Evolutionary conservation across 352 stramenopile species (phyloP).

Genomic region (Globisporangium nunn): DNA sequence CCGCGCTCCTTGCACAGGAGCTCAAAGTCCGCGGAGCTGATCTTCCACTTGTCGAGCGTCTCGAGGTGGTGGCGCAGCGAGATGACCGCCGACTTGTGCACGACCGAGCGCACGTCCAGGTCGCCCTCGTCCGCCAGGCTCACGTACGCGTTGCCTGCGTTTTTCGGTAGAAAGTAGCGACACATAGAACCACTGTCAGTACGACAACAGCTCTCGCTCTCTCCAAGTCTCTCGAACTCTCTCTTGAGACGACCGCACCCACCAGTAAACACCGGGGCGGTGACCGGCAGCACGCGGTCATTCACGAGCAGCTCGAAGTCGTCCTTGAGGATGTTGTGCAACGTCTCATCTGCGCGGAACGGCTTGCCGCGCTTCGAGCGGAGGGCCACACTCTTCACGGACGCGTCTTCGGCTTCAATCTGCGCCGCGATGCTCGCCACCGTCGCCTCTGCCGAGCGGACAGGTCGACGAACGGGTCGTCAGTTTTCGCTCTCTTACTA

Average conservation of each 20-base stretch:
- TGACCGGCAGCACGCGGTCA: constrained; percentile 64
- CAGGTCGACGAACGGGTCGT: constrained; percentile 3
- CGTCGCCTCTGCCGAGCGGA: constrained; percentile 41
- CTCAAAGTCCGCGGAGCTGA: constrained; percentile 62
- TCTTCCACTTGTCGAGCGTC: constrained; percentile 72
- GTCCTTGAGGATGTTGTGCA: constrained; percentile 64
- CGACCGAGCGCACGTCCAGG: constrained; percentile 71
- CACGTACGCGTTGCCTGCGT: constrained; percentile 56
- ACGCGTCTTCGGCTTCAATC: constrained; percentile 73
- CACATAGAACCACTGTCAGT: neutral
- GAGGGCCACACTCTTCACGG: constrained; percentile 58
- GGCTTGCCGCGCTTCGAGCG: constrained; percentile 47
- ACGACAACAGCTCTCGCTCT: no score
- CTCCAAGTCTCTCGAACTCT: neutral
- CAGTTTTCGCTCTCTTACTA: neutral
- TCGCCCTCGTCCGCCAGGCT: constrained; percentile 66
- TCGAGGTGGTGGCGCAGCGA: constrained; percentile 65
- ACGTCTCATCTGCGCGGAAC: constrained; percentile 53
- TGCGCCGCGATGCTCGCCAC: constrained; percentile 65
- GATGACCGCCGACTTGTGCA: constrained; percentile 77
- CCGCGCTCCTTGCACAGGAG: constrained; percentile 60
- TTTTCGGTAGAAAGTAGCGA: neutral
- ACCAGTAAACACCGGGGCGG: constrained; percentile 63
- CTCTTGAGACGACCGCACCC: neutral
- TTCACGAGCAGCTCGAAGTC: constrained; percentile 83